These are phyloP conservation scores for Cicer pinnatifidum DNA, from an alignment of 306 rosid species.

Conservation along the genomic window DNA sequence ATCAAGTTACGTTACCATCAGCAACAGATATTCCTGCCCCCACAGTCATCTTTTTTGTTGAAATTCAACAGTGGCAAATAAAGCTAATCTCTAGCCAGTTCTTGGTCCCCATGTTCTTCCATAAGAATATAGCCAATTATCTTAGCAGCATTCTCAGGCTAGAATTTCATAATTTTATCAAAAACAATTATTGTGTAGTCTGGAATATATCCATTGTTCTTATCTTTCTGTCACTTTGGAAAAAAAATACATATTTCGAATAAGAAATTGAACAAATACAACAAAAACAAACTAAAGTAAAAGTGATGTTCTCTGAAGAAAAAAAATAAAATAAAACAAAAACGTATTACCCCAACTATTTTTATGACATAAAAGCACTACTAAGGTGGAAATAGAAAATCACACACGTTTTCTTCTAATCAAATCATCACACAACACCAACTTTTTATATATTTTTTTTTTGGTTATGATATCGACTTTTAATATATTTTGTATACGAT, in stretches of 20 bases:
- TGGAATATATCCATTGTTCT: slow-evolving; percentile 67
- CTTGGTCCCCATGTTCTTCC: slow-evolving; percentile 41
- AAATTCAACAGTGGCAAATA: not conserved
- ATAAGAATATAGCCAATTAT: slow-evolving; percentile 72
- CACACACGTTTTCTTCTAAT: not conserved
- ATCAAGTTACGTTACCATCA: slow-evolving; percentile 63
- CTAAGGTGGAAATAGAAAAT: slow-evolving; percentile 18
- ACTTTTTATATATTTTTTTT: too few species aligned
- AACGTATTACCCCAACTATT: slow-evolving; percentile 17
- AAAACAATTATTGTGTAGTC: slow-evolving; percentile 59
- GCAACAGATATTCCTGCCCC: slow-evolving; percentile 75
- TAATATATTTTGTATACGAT: too few species aligned
- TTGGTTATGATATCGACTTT: too few species aligned
- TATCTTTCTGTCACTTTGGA: slow-evolving; percentile 48
- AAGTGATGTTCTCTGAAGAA: not conserved
- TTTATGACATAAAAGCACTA: not conserved
- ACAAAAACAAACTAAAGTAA: not conserved
- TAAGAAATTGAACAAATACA: not conserved
- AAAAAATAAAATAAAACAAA: not conserved
- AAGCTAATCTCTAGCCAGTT: not conserved
- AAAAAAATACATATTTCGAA: not conserved
- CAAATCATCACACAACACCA: slow-evolving; percentile 16
- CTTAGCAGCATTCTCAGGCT: slow-evolving; percentile 63
- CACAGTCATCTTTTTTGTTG: slow-evolving; percentile 64
- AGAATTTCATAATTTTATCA: slow-evolving; percentile 60